Base-by-base conservation (phyloP, 2,329 filamentous ascomycete species). In the Aspergillus ochraceoroseus region DNA sequence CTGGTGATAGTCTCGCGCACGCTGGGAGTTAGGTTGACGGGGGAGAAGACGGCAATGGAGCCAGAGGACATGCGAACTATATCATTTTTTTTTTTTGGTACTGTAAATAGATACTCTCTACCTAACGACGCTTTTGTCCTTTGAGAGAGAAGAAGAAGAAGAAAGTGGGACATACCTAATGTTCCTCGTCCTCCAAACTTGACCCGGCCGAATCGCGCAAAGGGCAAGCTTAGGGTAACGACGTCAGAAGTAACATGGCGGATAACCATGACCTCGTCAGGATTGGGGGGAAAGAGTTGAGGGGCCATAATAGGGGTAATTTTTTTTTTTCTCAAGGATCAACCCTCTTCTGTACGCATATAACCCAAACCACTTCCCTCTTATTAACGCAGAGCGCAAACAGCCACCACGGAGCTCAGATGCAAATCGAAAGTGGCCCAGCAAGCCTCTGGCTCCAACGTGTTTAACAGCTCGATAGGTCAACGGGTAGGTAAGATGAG, bases 131-230 rank as follows among this genome's bases (percentile, higher is more conserved):
- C n/a, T n/a, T n/a, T n/a, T n/a, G n/a, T n/a, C n/a, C n/a, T n/a
- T n/a, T n/a, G n/a, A n/a, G n/a, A n/a, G n/a, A n/a, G n/a, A n/a
- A n/a, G n/a, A n/a, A n/a, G n/a, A n/a, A n/a, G n/a, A n/a, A n/a
- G n/a, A n/a, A n/a, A n/a, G n/a, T n/a, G n/a, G n/a, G n/a, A 59
- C 72, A 58, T 70, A 89, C 86, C 83, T 44, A 95, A 72, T 4
- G 92, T 96, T 47, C 80, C 89, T 57, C 92, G 77, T 31, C 88
- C 90, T 41, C 92, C 92, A 56, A 98, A 74, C 59, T 87, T 87
- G 56, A 95, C 67, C 34, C 70, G 72, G 35, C 88, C 88, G 57
- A 86, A 85, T 32, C 92, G 85, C 36, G 77, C 66, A 67, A 98
- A 98, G 5, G 92, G 92, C 2, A 88, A 76, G 7, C 61, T 70